Conservation (phyloP, 495 filamentous ascomycete genomes). For the Hypoxylon subgilvum region DNA sequence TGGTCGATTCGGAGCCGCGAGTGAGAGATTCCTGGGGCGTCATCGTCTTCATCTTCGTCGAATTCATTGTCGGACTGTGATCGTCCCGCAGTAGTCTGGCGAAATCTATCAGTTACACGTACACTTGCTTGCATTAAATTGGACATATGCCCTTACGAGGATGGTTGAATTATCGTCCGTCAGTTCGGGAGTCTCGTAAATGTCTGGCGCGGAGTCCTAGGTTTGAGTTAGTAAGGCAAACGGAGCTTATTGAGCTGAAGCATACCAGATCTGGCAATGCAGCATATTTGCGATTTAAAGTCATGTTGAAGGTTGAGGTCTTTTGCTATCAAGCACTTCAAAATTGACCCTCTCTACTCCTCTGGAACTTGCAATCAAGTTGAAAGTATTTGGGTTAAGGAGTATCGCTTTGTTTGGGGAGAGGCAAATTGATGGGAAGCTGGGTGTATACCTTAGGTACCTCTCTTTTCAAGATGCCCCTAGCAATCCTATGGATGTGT, state of each 20-base stretch:
- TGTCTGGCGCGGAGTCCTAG: slow-evolving; percentile 87
- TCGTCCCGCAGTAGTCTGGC: slow-evolving; percentile 67
- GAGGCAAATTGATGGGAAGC: too few species aligned
- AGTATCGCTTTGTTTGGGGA: too few species aligned
- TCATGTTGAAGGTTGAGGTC: slow-evolving; percentile 45
- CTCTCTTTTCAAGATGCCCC: too few species aligned
- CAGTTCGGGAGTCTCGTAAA: slow-evolving; percentile 93
- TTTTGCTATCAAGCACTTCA: neutral
- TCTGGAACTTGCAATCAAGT: neutral
- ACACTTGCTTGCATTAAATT: slow-evolving; percentile 4
- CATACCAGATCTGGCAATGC: slow-evolving; percentile 81
- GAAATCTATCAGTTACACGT: slow-evolving; percentile 17
- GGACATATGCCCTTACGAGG: slow-evolving; percentile 61
- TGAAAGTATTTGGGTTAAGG: neutral
- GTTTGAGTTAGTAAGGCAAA: slow-evolving; percentile 7
- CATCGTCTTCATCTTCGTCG: slow-evolving; percentile 68
- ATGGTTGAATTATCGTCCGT: slow-evolving; percentile 86
- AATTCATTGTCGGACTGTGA: slow-evolving; percentile 66
- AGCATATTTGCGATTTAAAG: slow-evolving; percentile 75
- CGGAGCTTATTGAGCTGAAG: slow-evolving; percentile 12
- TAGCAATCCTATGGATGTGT: neutral
- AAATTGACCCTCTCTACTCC: neutral
- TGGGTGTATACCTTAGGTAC: too few species aligned
- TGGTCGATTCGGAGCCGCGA: slow-evolving; percentile 73
- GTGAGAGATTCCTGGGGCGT: slow-evolving; percentile 70